Conservation (phyloP, 1,284 basidiomycete genomes). For the Trametes polyzona region DNA sequence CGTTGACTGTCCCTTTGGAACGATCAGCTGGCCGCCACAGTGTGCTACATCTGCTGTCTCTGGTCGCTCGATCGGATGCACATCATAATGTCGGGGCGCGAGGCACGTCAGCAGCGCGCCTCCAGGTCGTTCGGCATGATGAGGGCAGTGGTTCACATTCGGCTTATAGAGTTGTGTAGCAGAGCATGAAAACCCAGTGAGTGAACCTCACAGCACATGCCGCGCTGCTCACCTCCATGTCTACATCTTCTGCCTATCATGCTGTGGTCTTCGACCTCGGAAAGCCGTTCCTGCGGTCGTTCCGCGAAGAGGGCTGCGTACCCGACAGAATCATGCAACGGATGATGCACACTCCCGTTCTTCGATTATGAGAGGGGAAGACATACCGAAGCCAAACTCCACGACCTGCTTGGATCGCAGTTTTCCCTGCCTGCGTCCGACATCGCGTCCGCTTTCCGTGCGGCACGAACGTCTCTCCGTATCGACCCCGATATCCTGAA, state of each 20-base stretch:
- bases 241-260: not conserved
- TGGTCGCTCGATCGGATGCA: too few species aligned
- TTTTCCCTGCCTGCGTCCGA: conserved; percentile 43
- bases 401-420: conserved; percentile 42
- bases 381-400: conserved; percentile 47
- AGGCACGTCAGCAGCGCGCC: too few species aligned
- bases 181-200: too few species aligned
- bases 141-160: too few species aligned
- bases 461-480: conserved; percentile 46
- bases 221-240: not conserved
- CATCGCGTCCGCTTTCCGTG: conserved; percentile 44
- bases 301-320: conserved; percentile 40
- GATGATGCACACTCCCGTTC: conserved; percentile 48
- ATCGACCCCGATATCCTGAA: conserved; percentile 45
- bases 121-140: too few species aligned
- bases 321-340: conserved; percentile 45
- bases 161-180: too few species aligned
- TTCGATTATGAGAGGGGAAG: conserved; percentile 34
- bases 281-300: conserved; percentile 59
- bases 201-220: not conserved
- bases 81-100: too few species aligned
- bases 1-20: too few species aligned
- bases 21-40: too few species aligned
- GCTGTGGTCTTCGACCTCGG: conserved; percentile 54
- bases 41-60: too few species aligned